Percentiles rank a stretch among this genome's conserved stretches.
These are phyloP conservation scores for Paramecium sonneborni DNA, from an alignment of 73 alveolate species.

Conservation along the genomic window DNA sequence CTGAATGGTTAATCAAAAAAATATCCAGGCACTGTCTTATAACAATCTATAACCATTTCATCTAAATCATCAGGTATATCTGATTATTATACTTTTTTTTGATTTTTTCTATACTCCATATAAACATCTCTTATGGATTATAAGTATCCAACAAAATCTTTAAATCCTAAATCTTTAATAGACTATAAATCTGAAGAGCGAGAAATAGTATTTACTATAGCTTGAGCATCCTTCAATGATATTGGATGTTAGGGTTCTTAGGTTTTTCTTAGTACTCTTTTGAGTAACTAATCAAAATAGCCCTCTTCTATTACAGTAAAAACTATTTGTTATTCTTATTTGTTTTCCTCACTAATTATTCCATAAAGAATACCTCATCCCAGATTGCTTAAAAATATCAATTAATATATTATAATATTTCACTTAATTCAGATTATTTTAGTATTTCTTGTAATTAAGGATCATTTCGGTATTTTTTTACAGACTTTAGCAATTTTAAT, in stretches of 20 bases:
- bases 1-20: not conserved
- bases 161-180: not conserved
- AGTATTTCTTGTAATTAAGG: not conserved
- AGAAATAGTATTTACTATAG: not conserved
- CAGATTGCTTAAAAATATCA: not conserved
- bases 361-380: conserved; percentile 18
- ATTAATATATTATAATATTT: conserved; percentile 33
- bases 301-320: conserved; percentile 18
- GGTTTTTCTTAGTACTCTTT: not conserved
- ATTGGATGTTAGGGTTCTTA: conserved; percentile 11
- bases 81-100: not conserved
- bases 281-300: not conserved
- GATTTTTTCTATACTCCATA: conserved; percentile 34
- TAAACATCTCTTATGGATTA: not conserved
- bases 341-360: conserved; percentile 37
- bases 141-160: conserved; percentile 40
- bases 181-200: not conserved
- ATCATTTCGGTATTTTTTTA: not conserved
- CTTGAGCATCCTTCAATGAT: conserved; percentile 3
- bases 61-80: conserved; percentile 27
- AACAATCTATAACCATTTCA: conserved; percentile 38
- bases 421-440: conserved; percentile 27
- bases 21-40: not conserved
- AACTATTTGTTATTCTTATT: not conserved
- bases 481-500: not conserved